Percentiles rank a stretch among this genome's conserved stretches.
These are phyloP conservation scores for Ogataea pini DNA, from an alignment of 805 yeast genomes.

Conservation along the genomic window DNA sequence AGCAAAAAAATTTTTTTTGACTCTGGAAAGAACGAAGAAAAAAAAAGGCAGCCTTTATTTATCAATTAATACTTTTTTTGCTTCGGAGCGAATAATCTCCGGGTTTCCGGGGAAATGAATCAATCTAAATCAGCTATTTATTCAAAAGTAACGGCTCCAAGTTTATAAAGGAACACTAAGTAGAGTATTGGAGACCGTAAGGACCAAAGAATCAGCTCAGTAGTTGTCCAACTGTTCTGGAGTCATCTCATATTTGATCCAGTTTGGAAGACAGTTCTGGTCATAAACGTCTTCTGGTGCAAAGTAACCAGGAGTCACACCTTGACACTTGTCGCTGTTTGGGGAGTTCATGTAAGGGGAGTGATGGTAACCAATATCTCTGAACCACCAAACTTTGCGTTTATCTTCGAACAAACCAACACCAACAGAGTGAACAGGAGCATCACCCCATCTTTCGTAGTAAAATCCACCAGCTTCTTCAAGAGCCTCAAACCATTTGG, in stretches of 20 bases:
- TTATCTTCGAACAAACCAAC: conserved; percentile 49
- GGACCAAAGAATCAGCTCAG: conserved; percentile 6
- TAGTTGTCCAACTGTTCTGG: conserved; percentile 21
- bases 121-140: too few relatives aligned
- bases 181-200: background rate
- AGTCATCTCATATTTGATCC: conserved; percentile 50
- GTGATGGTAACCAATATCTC: conserved; percentile 53
- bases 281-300: conserved; percentile 40
- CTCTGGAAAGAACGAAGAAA: too few relatives aligned
- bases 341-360: conserved; percentile 52
- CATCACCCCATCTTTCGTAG: conserved; percentile 69
- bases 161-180: background rate
- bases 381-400: conserved; percentile 50
- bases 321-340: conserved; percentile 30
- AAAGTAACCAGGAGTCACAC: conserved; percentile 24
- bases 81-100: too few relatives aligned
- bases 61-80: too few relatives aligned
- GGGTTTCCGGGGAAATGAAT: background rate
- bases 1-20: background rate
- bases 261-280: conserved; percentile 71
- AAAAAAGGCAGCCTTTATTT: background rate
- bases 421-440: conserved; percentile 55
- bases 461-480: conserved; percentile 80
- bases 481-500: conserved; percentile 63
- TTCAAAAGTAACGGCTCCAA: background rate